Evolutionary conservation across 805 yeast genomes (phyloP), one percentile per base, ranked within the genome.

Genomic region (Scheffersomyces amazonensis): DNA sequence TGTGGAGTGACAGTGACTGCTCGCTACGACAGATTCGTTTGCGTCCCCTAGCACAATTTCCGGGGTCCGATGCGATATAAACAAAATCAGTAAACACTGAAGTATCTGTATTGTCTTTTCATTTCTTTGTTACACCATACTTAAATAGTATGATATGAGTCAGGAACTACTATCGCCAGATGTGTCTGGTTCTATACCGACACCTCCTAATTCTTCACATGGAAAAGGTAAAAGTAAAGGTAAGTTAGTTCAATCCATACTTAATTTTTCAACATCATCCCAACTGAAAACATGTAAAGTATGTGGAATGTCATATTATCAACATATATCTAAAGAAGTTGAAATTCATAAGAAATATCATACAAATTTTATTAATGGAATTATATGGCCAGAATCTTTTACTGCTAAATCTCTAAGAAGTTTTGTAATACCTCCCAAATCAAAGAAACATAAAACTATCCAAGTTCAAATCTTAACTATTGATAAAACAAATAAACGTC

Each of bases 291-390:
- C 74, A 0, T 80, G 86, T 45, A 42, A 55, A 4, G 58, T 58
- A 18, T 80, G 86, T 56, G 73, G 73, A 4, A 77, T 80, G 83
- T 60, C 80, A 3, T 80, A 71, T 47, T 47, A 64, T 24, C 58
- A 62, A 8, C 64, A 69, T 40, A 42, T 73, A 5, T 52, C 56
- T 6, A 44, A 59, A 9, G 85, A 80, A 39, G 50, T 52, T n/a
- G 58, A 61, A 17, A 33, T 68, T 5, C 91, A 83, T 46, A 50
- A 60, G 2, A 69, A 62, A 40, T 79, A 73, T 52, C 91, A 83
- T 51, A 55, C 56, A 16, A 48, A 61, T 18, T 75, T 73, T 32
- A 37, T 73, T 12, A 62, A 65, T 36, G 87, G 87, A 0, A 56
- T 74, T 4, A 56, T 55, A 16, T 80, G 85, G 82, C 54, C 60